Base-by-base conservation (phyloP, 495 filamentous ascomycete genomes). In the Clavariopsis aquatica region DNA sequence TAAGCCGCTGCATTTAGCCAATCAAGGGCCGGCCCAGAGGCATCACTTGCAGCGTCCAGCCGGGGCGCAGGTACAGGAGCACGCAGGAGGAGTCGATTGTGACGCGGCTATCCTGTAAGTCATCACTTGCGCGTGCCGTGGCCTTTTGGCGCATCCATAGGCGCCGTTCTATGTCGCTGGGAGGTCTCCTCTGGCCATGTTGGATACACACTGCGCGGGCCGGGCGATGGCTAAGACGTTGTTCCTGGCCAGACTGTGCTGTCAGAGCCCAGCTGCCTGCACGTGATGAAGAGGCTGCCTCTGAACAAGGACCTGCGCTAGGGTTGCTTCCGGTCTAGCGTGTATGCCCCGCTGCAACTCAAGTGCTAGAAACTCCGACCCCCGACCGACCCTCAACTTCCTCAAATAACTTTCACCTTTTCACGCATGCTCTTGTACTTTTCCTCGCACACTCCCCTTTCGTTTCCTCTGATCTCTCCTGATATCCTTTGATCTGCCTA, bases 1-100 rank as follows among this genome's bases (percentile, higher is more conserved):
- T 49, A 31, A 26, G 23, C 52, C 31, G 52, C 22, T 31, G 5
- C n/a, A 8, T 20, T 22, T 20, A 53, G 63, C 63, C 63, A 66
- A 66, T 66, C 31, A 49, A 29, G 28, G 0, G 47, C 34, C 15
- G 22, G 24, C 22, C 2, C 13, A 17, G 45, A 22, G 31, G 27
- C 13, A 26, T 27, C 20, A 34, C 31, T 43, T n/a, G 38, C 38
- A 43, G 38, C 38, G 3, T 34, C 31, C 5, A 5, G 31, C 31
- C 19, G 29, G n/a, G 31, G 27, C 23, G 27, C 45, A 17, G 58
- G 27, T n/a, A 19, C 23, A 34, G 54, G 53, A 49, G 45, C 28
- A 23, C 51, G 60, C 58, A 62, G 58, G 13, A n/a, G 1, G 41
- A 23, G 13, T 7, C 23, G 19, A 17, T 22, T 45, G 47, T 10